A percentile compares a stretch with the other conserved stretches of the same genome.
Evolutionary conservation across 441 rosid genomes (phyloP).

Genomic region (Euphorbia celastroides): DNA sequence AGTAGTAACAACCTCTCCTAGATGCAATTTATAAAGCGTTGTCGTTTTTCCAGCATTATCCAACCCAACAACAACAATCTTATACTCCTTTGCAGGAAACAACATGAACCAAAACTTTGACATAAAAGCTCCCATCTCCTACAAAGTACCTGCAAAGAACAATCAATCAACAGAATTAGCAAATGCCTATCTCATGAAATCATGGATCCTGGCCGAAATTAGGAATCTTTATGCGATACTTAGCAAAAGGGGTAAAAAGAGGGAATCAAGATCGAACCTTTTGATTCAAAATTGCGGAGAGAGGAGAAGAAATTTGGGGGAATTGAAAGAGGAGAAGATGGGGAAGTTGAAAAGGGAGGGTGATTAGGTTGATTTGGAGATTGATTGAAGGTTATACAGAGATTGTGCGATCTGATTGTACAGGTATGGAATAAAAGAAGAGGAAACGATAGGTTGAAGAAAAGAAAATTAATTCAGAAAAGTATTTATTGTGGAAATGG

Average conservation of each 20-base stretch:
- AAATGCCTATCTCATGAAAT: background rate
- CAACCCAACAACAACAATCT: slow-evolving; percentile 94
- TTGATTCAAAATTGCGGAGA: background rate
- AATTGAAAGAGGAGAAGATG: background rate
- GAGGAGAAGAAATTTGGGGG: background rate
- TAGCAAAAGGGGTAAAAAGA: background rate
- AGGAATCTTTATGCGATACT: background rate
- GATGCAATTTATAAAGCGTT: slow-evolving; percentile 87
- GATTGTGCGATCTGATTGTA: background rate
- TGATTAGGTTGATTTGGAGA: too few species aligned
- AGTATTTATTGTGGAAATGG: background rate
- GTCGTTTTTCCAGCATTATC: slow-evolving; percentile 99
- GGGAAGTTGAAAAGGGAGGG: background rate
- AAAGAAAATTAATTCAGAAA: background rate
- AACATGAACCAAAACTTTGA: slow-evolving; percentile 97
- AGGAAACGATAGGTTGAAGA: background rate
- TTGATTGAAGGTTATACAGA: background rate
- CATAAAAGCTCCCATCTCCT: slow-evolving; percentile 67
- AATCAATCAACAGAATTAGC: background rate
- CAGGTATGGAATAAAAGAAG: background rate
- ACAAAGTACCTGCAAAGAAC: slow-evolving; percentile 12
- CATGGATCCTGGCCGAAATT: background rate
- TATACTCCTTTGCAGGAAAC: slow-evolving; percentile 95
- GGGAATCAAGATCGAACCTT: slow-evolving; percentile 11
- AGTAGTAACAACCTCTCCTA: slow-evolving; percentile 98